Evolutionary conservation across 78 protist genomes (phyloP), one percentile per base, ranked within the genome.

Genomic region (Emiliania huxleyi): DNA sequence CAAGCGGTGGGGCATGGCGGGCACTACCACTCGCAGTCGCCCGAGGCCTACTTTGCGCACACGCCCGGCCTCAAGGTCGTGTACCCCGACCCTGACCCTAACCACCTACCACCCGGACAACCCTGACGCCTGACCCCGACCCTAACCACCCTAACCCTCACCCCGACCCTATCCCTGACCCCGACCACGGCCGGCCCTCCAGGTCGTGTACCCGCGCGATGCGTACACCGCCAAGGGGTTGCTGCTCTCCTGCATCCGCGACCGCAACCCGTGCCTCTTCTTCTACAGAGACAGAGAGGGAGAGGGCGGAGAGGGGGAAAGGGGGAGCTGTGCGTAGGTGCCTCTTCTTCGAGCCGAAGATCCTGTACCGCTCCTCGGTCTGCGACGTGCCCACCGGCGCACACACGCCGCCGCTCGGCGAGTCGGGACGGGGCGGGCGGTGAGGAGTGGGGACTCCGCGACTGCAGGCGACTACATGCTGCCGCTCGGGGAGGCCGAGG

Each of bases 281-380:
- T 94, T 98, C 62, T 99, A 98, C n/a, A n/a, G n/a, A n/a, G n/a
- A n/a, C n/a, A n/a, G n/a, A n/a, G n/a, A n/a, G n/a, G n/a, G n/a
- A n/a, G n/a, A n/a, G n/a, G n/a, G n/a, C n/a, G n/a, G n/a, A n/a
- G n/a, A n/a, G n/a, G n/a, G n/a, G n/a, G n/a, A n/a, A n/a, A n/a
- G n/a, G n/a, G n/a, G n/a, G n/a, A n/a, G n/a, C n/a, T n/a, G n/a
- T n/a, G n/a, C n/a, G n/a, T n/a, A n/a, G n/a, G 75, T 96, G 94
- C 33, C 42, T 98, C 62, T 98, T 98, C 95, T 94, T 98, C 62
- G 99, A 98, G 96, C 99, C 99, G 42, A 98, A 98, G 93, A n/a
- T 94, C 49, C 85, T 98, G 85, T 98, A 98, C 91, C 94, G 99
- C 42, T 71, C 97, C 25, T 90, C 98, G 11, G 98, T 96, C 37